Evolutionary conservation across 2,329 filamentous ascomycete genomes (phyloP).

Genomic region (Fusarium concolor): DNA sequence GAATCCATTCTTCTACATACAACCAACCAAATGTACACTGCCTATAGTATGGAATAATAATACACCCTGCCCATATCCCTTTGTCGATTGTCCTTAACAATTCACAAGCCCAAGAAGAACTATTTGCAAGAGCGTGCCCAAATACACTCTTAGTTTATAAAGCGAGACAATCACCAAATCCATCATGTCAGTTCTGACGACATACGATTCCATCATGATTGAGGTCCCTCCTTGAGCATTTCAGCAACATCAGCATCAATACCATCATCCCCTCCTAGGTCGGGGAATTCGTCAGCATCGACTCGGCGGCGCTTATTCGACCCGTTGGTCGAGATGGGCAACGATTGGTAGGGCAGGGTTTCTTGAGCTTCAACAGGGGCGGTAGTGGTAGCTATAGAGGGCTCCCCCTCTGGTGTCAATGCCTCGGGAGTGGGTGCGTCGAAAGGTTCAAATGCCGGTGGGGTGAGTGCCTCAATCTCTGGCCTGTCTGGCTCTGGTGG

Average conservation of each 20-base stretch:
- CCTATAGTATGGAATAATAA: background rate
- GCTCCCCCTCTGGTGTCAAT: conserved; percentile 31
- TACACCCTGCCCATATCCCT: conserved; percentile 3
- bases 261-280: conserved; percentile 65
- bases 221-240: conserved; percentile 55
- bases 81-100: background rate
- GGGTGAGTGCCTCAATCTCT: conserved; percentile 87
- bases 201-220: conserved; percentile 17
- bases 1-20: conserved; percentile 2
- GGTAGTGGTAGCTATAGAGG: conserved; percentile 41
- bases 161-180: background rate
- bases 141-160: background rate
- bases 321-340: conserved; percentile 63
- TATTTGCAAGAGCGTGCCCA: background rate
- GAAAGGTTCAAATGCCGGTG: conserved; percentile 61
- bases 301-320: conserved; percentile 68
- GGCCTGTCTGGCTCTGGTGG: conserved; percentile 76
- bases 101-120: background rate
- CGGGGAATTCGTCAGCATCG: conserved; percentile 64
- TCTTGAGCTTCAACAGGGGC: conserved; percentile 51
- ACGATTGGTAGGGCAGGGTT: conserved; percentile 60
- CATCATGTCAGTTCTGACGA: background rate
- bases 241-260: conserved; percentile 69
- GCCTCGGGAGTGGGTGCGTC: conserved; percentile 36
- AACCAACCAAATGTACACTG: background rate